Percentiles rank a stretch among this genome's conserved stretches.
Evolutionary conservation across 106 monocot genomes (phyloP).

Genomic region (Allium cepa): DNA sequence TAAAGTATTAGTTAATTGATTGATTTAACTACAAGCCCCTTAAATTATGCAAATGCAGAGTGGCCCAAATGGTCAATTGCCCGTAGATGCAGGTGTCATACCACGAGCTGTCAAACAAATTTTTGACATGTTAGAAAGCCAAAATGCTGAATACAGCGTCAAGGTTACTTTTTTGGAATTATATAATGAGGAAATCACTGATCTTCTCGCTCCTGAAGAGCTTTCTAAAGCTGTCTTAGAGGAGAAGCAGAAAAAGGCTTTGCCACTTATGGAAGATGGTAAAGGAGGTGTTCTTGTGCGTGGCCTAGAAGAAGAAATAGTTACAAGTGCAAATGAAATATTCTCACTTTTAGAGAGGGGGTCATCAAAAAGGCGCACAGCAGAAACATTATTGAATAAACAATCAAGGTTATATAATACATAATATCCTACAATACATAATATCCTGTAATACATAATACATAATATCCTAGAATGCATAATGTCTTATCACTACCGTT

Average conservation of each 20-base stretch:
- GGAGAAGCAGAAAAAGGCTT: constrained; percentile 78
- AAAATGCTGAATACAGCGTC: constrained; percentile 96
- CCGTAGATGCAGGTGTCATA: constrained; percentile 87
- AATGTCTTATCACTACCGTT: background rate
- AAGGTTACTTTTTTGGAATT: constrained; percentile 95
- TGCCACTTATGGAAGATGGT: constrained; percentile 99
- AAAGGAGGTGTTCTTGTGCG: constrained; percentile 93
- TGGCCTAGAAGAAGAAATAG: constrained; percentile 95
- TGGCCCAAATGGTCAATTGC: constrained; percentile 61
- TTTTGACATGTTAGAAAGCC: constrained; percentile 90
- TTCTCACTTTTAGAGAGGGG: constrained; percentile 90
- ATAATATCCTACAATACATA: too few species aligned
- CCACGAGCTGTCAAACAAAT: constrained; percentile 97
- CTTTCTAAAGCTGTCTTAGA: constrained; percentile 66
- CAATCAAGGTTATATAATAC: constrained; percentile 70
- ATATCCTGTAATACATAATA: too few species aligned
- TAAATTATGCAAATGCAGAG: constrained; percentile 29
- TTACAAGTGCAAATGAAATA: constrained; percentile 79
- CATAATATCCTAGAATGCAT: too few species aligned
- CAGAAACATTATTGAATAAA: constrained; percentile 94
- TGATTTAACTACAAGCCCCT: background rate
- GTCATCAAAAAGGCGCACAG: constrained; percentile 85
- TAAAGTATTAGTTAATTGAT: background rate
- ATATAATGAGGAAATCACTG: constrained; percentile 99
- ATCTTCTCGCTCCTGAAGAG: constrained; percentile 91